Conservation (phyloP, 805 yeast genomes). For the Candida easanensis region DNA sequence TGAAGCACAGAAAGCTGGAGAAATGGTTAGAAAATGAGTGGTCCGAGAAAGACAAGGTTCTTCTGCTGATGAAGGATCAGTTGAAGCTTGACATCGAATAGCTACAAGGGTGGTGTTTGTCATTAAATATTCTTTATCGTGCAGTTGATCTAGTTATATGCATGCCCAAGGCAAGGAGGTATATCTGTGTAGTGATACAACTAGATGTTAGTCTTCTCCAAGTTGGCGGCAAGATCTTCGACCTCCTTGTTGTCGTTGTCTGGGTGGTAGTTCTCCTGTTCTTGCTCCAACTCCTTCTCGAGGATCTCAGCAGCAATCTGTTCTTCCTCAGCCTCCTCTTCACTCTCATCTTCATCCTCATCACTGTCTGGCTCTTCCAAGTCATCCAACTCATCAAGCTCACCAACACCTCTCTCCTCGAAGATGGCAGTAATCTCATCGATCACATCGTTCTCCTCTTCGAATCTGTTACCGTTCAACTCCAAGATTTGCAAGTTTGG, state of each 20-base stretch:
- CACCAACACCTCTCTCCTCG: slow-evolving; percentile 72
- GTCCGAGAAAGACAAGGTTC: slow-evolving; percentile 61
- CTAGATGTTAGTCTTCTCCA: slow-evolving; percentile 52
- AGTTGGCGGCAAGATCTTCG: slow-evolving; percentile 55
- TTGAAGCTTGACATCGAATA: slow-evolving; percentile 22
- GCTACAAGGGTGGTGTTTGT: not conserved
- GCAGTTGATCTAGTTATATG: slow-evolving; percentile 1
- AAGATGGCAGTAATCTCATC: slow-evolving; percentile 61
- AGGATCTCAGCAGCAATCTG: slow-evolving; percentile 24
- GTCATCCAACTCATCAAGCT: slow-evolving; percentile 90
- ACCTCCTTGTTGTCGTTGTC: slow-evolving; percentile 43
- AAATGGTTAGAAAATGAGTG: slow-evolving; percentile 76
- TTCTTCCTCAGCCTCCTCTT: slow-evolving; percentile 40
- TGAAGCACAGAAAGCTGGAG: slow-evolving; percentile 54
- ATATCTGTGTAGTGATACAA: not conserved
- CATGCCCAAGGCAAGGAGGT: no score
- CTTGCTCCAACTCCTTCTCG: slow-evolving; percentile 40
- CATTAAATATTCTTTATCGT: not conserved
- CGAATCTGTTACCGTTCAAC: slow-evolving; percentile 89
- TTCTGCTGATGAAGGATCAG: slow-evolving; percentile 38
- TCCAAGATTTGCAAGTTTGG: slow-evolving; percentile 67
- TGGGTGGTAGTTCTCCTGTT: slow-evolving; percentile 40
- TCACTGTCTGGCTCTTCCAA: slow-evolving; percentile 77
- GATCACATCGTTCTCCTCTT: slow-evolving; percentile 77
- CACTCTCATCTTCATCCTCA: slow-evolving; percentile 48